Percentiles rank a stretch among this genome's conserved stretches.
phyloP scores from a whole-genome alignment of 169 alveolate genomes.

The Plasmodium chabaudi region DNA sequence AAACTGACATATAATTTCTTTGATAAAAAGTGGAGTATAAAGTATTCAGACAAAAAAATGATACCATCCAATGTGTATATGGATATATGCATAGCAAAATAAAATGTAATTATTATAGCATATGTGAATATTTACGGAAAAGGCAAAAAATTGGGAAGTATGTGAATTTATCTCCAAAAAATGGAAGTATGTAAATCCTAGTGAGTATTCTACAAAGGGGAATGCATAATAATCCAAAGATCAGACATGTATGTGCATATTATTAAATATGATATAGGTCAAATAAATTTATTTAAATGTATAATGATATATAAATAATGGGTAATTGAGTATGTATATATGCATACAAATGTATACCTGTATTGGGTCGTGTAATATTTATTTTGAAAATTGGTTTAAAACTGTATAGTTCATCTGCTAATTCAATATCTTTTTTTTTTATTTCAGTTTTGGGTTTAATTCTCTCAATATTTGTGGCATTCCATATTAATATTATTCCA shows the following conservation, averaged over 20 bases:
- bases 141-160: slow-evolving; percentile 52
- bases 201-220: slow-evolving; percentile 39
- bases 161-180: slow-evolving; percentile 50
- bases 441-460: slow-evolving; percentile 25
- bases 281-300: too few relatives aligned
- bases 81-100: background rate
- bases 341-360: slow-evolving; percentile 18
- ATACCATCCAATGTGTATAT: background rate
- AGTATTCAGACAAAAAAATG: background rate
- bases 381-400: slow-evolving; percentile 69
- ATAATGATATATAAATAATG: background rate
- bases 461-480: slow-evolving; percentile 66
- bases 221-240: background rate
- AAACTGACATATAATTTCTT: too few relatives aligned
- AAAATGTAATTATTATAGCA: background rate
- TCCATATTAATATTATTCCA: slow-evolving; percentile 70
- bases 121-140: slow-evolving; percentile 27
- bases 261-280: too few relatives aligned
- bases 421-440: slow-evolving; percentile 60
- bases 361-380: slow-evolving; percentile 58
- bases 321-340: background rate
- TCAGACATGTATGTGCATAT: too few relatives aligned
- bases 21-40: background rate
- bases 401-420: slow-evolving; percentile 53
- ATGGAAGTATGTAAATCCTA: slow-evolving; percentile 71